Percentiles rank a stretch among this genome's conserved stretches.
Conservation (phyloP, 2,329 filamentous ascomycete genomes). For the Ceratocystis papillata region DNA sequence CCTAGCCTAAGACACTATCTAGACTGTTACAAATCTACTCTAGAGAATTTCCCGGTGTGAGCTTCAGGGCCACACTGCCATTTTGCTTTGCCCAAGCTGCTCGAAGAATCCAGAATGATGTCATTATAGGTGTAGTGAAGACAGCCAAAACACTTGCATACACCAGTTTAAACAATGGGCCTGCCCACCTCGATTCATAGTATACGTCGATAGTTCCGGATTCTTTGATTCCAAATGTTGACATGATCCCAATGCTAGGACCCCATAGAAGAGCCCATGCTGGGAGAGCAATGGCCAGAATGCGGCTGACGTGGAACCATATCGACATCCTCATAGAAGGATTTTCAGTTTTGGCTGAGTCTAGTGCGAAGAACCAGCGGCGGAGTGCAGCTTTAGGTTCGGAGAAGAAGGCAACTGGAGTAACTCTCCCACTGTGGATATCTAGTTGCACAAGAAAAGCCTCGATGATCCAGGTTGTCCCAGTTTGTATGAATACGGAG, state of each 20-base stretch:
- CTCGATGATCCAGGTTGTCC: conserved; percentile 44
- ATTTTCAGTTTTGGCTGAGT: conserved; percentile 26
- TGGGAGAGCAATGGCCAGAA: conserved; percentile 32
- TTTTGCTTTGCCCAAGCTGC: conserved; percentile 31
- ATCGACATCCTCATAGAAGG: conserved; percentile 31
- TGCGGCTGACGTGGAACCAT: conserved; percentile 36
- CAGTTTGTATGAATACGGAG: conserved; percentile 42
- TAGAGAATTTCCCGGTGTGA: neutral
- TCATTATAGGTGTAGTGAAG: conserved; percentile 40
- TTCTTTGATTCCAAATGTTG: conserved; percentile 31
- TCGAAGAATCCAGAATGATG: conserved; percentile 41
- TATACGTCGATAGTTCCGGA: conserved; percentile 35
- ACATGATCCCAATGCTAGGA: conserved; percentile 36
- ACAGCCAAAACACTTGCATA: conserved; percentile 39
- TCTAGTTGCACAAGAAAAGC: conserved; percentile 39
- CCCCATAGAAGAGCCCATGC: conserved; percentile 39
- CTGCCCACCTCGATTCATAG: conserved; percentile 37
- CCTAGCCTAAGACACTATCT: neutral
- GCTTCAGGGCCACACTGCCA: neutral
- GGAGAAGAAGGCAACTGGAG: conserved; percentile 37
- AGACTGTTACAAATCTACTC: neutral
- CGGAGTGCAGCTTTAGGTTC: conserved; percentile 31
- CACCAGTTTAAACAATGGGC: conserved; percentile 41
- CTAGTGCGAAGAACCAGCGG: conserved; percentile 39
- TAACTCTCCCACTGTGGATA: conserved; percentile 36